Evolutionary conservation across 805 yeast genomes (phyloP), one percentile per base, ranked within the genome.

Genomic region (Wickerhamiella hasegawae): DNA sequence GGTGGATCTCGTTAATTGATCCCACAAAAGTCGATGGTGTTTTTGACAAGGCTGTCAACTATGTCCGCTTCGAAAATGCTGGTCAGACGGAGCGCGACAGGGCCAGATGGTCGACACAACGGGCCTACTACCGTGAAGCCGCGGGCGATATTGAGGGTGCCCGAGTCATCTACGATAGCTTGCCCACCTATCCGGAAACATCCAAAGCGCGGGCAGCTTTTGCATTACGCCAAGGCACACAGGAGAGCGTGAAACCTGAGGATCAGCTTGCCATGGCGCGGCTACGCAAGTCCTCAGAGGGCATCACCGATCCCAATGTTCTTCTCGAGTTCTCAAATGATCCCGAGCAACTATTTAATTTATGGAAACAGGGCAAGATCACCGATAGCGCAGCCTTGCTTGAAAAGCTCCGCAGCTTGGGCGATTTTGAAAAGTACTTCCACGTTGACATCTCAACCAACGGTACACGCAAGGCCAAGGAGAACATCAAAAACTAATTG

Each of bases 1-100:
- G 65, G 3, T 85, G 76, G 68, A 45, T 70, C 19, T 53, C 33
- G 11, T 3, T 5, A 4, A 29, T 9, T 3, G 17, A 26, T 2
- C 38, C 39, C 1, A 29, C n/a, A 2, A 20, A 24, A 11, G 33
- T 37, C 4, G 35, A 29, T 2, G 3, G 18, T 1, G 35, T 32
- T 2, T 35, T 35, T 21, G 18, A 11, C 2, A 16, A 18, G 11
- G 45, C 47, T 2, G n/a, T 35, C 15, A 32, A 24, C 3, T 40
- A 40, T 27, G 37, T 10, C 20, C 31, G 20, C 5, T 9, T 5
- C 5, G 20, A 6, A 6, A 8, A 15, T 17, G 20, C 18, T 8
- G 20, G 6, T 5, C 9, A 6, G 11, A 10, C 10, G 31, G 18
- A 41, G 46, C 4, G 12, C 21, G 9, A 21, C 35, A 26, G 3